These are phyloP conservation scores for Lepidopterella palustris DNA, from an alignment of 495 filamentous ascomycete species.

Conservation along the genomic window DNA sequence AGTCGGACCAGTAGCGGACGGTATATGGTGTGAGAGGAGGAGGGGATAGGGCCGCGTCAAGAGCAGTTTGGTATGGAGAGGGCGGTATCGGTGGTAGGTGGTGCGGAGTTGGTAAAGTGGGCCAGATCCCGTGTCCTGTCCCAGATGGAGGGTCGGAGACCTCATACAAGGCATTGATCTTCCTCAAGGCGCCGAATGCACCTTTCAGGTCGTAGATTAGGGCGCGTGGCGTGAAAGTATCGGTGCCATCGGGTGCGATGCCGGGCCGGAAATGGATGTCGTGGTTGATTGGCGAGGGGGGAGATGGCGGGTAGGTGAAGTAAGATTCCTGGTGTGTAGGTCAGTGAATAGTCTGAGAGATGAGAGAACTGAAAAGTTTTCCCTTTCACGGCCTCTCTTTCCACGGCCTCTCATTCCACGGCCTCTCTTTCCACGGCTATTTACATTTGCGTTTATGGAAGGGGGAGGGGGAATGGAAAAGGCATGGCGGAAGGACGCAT, in stretches of 20 bases:
- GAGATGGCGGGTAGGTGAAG: slow-evolving; percentile 74
- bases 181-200: slow-evolving; percentile 79
- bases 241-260: slow-evolving; percentile 71
- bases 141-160: no score
- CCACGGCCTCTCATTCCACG: background rate
- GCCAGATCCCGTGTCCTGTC: no score
- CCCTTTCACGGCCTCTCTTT: background rate
- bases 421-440: no score
- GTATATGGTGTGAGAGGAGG: slow-evolving; percentile 57
- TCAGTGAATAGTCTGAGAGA: background rate
- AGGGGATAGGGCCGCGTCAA: slow-evolving; percentile 62
- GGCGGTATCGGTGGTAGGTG: slow-evolving; percentile 57
- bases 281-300: slow-evolving; percentile 73
- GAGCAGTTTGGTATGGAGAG: slow-evolving; percentile 67
- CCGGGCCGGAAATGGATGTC: slow-evolving; percentile 88
- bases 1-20: slow-evolving; percentile 95
- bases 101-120: background rate
- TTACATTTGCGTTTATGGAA: no score
- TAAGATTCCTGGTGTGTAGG: slow-evolving; percentile 73
- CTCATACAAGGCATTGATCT: slow-evolving; percentile 86
- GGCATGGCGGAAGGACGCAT: slow-evolving; percentile 6
- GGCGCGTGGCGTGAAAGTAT: slow-evolving; percentile 87
- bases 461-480: background rate
- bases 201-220: slow-evolving; percentile 93
- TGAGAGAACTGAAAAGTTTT: background rate